These are phyloP conservation scores for Aspergillus ochraceoroseus DNA, from an alignment of 2,329 filamentous ascomycete species.

Conservation along the genomic window DNA sequence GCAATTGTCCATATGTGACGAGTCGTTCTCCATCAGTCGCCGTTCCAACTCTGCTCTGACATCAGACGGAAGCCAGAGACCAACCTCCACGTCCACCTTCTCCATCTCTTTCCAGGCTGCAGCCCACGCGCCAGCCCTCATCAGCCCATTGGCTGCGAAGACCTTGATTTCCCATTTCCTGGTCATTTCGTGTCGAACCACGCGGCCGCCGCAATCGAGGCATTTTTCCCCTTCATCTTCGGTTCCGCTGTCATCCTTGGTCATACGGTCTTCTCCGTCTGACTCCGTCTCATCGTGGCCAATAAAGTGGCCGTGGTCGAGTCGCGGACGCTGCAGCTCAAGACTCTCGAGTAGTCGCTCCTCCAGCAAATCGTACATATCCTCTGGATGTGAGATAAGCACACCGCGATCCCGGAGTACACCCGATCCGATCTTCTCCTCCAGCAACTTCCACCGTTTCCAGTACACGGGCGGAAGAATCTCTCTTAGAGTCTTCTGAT, in stretches of 20 bases:
- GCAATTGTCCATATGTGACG: conserved; percentile 20
- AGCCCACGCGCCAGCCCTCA: conserved; percentile 85
- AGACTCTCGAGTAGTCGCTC: conserved; percentile 58
- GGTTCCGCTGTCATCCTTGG: conserved; percentile 34
- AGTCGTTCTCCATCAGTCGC: conserved; percentile 38
- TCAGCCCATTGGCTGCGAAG: conserved; percentile 90
- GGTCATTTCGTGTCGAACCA: conserved; percentile 46
- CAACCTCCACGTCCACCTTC: conserved; percentile 89
- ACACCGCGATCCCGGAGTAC: conserved; percentile 56
- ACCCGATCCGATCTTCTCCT: conserved; percentile 50
- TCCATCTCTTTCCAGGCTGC: conserved; percentile 98
- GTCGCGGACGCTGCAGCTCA: conserved; percentile 52
- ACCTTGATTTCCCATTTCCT: conserved; percentile 67
- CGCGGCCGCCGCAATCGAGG: conserved; percentile 47
- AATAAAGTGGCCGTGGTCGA: conserved; percentile 58
- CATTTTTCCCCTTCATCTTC: conserved; percentile 44
- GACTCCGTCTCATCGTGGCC: conserved; percentile 30
- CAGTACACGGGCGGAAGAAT: conserved; percentile 47
- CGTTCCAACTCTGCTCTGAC: conserved; percentile 49
- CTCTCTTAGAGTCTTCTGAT: conserved; percentile 46
- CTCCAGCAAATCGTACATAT: conserved; percentile 59
- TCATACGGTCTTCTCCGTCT: conserved; percentile 25
- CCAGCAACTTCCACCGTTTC: conserved; percentile 49
- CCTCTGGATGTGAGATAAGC: conserved; percentile 58
- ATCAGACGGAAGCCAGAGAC: conserved; percentile 59